Evolutionary conservation across 2,329 filamentous ascomycete species (phyloP).

Genomic region (Claviceps sorghi): DNA sequence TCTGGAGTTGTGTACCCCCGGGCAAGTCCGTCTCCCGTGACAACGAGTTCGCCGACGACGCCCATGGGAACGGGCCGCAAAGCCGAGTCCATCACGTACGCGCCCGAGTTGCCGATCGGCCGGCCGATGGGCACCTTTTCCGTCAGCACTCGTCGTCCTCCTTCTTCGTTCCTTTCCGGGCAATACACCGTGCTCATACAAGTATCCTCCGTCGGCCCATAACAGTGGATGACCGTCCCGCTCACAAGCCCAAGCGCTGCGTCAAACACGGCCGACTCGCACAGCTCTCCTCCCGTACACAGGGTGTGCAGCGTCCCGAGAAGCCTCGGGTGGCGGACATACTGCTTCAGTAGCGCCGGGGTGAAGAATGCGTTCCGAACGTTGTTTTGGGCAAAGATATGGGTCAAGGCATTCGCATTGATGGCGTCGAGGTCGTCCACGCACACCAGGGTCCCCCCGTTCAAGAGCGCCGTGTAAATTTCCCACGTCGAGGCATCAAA

Average conservation of each 20-base stretch:
- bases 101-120: neutral
- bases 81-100: neutral
- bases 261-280: slow-evolving; percentile 3
- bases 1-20: neutral
- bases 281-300: neutral
- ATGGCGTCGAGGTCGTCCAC: slow-evolving; percentile 5
- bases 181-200: slow-evolving; percentile 4
- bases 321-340: neutral
- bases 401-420: neutral
- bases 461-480: slow-evolving; percentile 6
- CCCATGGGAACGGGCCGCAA: neutral
- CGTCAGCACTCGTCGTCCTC: neutral
- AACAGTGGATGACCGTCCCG: slow-evolving; percentile 5
- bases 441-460: slow-evolving; percentile 7
- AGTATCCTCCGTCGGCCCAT: slow-evolving; percentile 11
- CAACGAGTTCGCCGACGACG: neutral
- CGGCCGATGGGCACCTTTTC: neutral
- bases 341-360: neutral
- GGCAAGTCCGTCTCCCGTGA: neutral
- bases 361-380: neutral
- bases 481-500: slow-evolving; percentile 7
- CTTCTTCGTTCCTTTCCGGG: neutral
- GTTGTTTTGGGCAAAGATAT: neutral
- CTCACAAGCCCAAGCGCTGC: neutral
- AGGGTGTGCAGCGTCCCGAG: neutral